Conservation (phyloP, 2,329 filamentous ascomycete species). For the Pyrenochaeta sp. region DNA sequence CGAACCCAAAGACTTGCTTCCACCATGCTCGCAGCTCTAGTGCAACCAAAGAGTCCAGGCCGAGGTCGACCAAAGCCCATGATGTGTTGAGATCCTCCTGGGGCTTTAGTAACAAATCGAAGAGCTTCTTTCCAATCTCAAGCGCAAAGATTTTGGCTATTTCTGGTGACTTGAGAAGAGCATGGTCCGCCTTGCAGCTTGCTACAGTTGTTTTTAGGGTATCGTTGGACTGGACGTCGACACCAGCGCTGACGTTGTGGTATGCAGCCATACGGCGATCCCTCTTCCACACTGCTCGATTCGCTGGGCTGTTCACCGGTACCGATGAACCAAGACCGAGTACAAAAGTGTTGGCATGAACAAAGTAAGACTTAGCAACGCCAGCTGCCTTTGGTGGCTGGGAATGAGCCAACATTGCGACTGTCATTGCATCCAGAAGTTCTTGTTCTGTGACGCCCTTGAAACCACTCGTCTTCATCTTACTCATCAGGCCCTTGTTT, state of each 20-base stretch:
- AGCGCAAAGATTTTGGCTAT: conserved; percentile 16
- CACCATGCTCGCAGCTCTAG: conserved; percentile 54
- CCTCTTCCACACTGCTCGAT: conserved; percentile 22
- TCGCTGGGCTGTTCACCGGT: conserved; percentile 26
- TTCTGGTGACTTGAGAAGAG: conserved; percentile 14
- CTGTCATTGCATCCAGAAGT: background rate
- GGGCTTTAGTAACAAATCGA: conserved; percentile 20
- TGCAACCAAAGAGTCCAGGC: conserved; percentile 44
- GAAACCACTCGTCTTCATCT: no score
- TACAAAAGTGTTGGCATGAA: conserved; percentile 4
- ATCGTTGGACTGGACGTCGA: background rate
- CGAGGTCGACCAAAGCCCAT: conserved; percentile 28
- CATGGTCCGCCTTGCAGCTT: conserved; percentile 11
- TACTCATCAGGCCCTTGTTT: background rate
- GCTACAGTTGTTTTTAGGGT: conserved; percentile 17
- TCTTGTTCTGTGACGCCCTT: no score
- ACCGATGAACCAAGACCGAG: conserved; percentile 26
- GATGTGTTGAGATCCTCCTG: conserved; percentile 29
- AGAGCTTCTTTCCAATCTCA: conserved; percentile 31
- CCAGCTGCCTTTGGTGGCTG: no score
- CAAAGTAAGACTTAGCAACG: background rate
- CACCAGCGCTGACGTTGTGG: conserved; percentile 19
- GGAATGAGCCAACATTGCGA: background rate
- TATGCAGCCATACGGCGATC: conserved; percentile 35
- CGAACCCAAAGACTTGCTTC: conserved; percentile 40